These are phyloP conservation scores for Saccharomycopsis sp. DNA, from an alignment of 805 yeast genomes.

Conservation along the genomic window DNA sequence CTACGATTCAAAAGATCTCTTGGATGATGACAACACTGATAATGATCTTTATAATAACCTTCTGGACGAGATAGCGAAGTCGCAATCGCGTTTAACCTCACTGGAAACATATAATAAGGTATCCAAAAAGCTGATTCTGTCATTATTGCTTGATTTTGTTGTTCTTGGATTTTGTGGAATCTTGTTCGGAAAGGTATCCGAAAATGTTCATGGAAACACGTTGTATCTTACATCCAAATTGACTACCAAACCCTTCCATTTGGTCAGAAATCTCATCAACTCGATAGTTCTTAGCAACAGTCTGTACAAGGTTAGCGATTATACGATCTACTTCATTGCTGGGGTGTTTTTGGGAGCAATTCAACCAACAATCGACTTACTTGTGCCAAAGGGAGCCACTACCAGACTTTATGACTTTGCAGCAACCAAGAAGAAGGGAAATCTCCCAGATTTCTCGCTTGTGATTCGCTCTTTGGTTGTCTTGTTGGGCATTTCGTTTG, in stretches of 20 bases:
- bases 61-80: conserved; percentile 10
- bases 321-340: background rate
- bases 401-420: conserved; percentile 11
- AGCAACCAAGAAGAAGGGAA: background rate
- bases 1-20: conserved; percentile 13
- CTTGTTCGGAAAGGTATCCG: conserved; percentile 11
- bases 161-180: conserved; percentile 14
- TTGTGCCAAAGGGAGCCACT: conserved; percentile 10
- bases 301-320: background rate
- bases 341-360: conserved; percentile 16
- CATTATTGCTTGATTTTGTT: background rate
- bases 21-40: conserved; percentile 12
- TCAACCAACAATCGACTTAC: conserved; percentile 16
- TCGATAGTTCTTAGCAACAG: background rate
- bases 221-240: conserved; percentile 10
- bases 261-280: background rate
- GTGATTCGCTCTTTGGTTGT: conserved; percentile 44
- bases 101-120: background rate
- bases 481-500: conserved; percentile 64
- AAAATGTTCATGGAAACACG: conserved; percentile 15
- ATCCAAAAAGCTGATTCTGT: background rate
- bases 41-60: conserved; percentile 14
- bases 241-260: conserved; percentile 10
- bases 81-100: background rate
- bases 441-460: conserved; percentile 4